A percentile compares a stretch with the other conserved stretches of the same genome.
These are phyloP conservation scores for Pestalotiopsis sp. DNA, from an alignment of 2,329 filamentous ascomycete species.

Conservation along the genomic window DNA sequence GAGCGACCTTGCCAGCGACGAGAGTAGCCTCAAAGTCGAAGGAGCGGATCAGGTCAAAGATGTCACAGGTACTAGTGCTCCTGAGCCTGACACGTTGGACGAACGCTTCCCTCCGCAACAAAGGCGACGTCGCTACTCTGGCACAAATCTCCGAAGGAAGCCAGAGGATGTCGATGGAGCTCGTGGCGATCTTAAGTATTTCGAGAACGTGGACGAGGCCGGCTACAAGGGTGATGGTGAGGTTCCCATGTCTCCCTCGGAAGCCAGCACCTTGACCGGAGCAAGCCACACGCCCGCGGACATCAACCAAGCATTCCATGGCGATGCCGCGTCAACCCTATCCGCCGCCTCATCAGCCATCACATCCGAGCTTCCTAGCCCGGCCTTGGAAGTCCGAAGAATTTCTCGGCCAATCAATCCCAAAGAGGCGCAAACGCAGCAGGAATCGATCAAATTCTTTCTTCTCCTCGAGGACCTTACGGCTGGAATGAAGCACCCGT, in stretches of 20 bases:
- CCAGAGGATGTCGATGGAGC: conserved; percentile 71
- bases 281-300: conserved; percentile 11
- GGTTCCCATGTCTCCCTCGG: conserved; percentile 36
- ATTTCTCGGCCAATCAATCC: conserved; percentile 70
- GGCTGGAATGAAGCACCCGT: conserved; percentile 93
- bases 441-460: conserved; percentile 79
- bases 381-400: conserved; percentile 39
- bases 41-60: conserved; percentile 47
- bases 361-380: conserved; percentile 39
- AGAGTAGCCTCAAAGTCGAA: conserved; percentile 32
- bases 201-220: conserved; percentile 84
- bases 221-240: conserved; percentile 75
- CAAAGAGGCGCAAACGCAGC: conserved; percentile 71
- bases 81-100: conserved; percentile 58
- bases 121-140: conserved; percentile 76
- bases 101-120: conserved; percentile 43
- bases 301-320: background rate
- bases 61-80: conserved; percentile 65
- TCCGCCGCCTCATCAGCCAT: conserved; percentile 36
- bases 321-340: conserved; percentile 15
- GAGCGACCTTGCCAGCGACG: conserved; percentile 34
- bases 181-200: conserved; percentile 83
- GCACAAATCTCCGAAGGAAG: conserved; percentile 76
- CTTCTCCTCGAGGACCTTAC: conserved; percentile 92
- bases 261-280: background rate